Percentiles rank a stretch among this genome's conserved stretches.
Conservation (phyloP, 2,329 filamentous ascomycete genomes). For the Diplocarpon rosae region DNA sequence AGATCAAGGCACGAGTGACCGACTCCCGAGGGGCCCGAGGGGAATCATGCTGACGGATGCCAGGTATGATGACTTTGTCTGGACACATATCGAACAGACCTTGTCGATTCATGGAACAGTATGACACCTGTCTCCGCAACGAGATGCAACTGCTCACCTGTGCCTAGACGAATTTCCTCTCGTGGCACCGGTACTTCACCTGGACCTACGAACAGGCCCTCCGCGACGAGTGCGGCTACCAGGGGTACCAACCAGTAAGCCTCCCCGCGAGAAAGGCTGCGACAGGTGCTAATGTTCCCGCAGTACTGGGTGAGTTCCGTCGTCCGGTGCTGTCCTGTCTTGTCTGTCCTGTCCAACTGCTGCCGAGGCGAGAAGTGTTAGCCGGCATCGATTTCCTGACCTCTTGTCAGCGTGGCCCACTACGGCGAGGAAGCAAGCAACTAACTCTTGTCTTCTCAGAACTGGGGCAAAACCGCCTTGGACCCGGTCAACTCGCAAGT, state of each 20-base stretch:
- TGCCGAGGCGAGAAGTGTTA: too few relatives aligned
- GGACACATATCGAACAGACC: slow-evolving; percentile 29
- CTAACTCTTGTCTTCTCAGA: slow-evolving; percentile 25
- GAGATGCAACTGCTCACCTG: neutral
- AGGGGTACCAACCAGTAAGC: slow-evolving; percentile 30
- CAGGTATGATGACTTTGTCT: slow-evolving; percentile 31
- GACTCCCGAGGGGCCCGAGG: neutral
- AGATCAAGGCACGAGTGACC: slow-evolving; percentile 12
- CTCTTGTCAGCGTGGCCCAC: neutral
- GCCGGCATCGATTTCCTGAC: too few relatives aligned
- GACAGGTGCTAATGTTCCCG: slow-evolving; percentile 33
- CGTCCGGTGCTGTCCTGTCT: too few relatives aligned
- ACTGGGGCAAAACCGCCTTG: slow-evolving; percentile 35
- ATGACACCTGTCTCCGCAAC: slow-evolving; percentile 9
- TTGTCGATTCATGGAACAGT: slow-evolving; percentile 21
- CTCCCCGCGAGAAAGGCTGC: neutral
- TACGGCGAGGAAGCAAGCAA: too few relatives aligned
- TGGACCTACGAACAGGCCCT: slow-evolving; percentile 34
- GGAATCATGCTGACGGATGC: too few relatives aligned
- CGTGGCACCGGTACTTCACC: slow-evolving; percentile 35
- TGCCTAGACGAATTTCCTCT: slow-evolving; percentile 28
- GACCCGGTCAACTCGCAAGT: slow-evolving; percentile 38
- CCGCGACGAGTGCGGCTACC: slow-evolving; percentile 34
- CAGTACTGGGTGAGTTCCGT: slow-evolving; percentile 18
- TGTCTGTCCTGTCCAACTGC: too few relatives aligned